Base-by-base conservation (phyloP, 495 filamentous ascomycete genomes). In the Xeromyces bisporus region DNA sequence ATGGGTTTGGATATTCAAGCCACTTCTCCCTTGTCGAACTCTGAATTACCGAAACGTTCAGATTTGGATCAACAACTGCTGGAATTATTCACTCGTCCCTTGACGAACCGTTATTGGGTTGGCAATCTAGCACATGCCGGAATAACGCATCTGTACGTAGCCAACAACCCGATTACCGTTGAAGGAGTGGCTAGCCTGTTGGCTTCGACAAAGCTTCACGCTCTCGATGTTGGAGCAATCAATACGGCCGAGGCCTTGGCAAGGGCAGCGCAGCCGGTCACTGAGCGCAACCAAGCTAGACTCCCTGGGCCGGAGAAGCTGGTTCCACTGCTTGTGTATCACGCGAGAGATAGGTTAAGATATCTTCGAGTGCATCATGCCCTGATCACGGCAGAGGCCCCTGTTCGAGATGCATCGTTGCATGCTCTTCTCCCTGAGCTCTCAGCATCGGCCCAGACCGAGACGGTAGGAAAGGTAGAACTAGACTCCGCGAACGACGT, bases 81-180 rank as follows among this genome's bases (percentile, higher is more conserved):
- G 6, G 62, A 53, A 29, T 42, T 59, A 6, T 50, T 75, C 8
- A 66, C 66, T 0, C 51, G 47, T n/a, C 59, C 60, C 4, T 48
- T 63, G 17, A 52, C 66, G 15, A 60, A 54, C 12, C 55, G 66
- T 23, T 55, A 65, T 20, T 62, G 66, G 38, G 57, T 71, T 18
- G 67, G 73, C 28, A 60, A 67, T 34, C 38, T 67, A 5, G 47
- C 62, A n/a, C 44, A 58, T 38, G 44, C 46, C 3, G 71, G 71
- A 2, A 62, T 75, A 18, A 74, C 69, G 0, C 71, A 75, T 47
- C 54, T 75, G 5, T 69, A 68, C 41, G 62, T 74, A 13, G 53
- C 69, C 15, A 53, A 70, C 21, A 79, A 79, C 35, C 53, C 52
- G 6, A 53, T 79, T 23, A 69, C 64, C 10, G 61, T 70, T 1